Base-by-base conservation (phyloP, 352 stramenopile species). In the Pilasporangium apinafurcum region DNA sequence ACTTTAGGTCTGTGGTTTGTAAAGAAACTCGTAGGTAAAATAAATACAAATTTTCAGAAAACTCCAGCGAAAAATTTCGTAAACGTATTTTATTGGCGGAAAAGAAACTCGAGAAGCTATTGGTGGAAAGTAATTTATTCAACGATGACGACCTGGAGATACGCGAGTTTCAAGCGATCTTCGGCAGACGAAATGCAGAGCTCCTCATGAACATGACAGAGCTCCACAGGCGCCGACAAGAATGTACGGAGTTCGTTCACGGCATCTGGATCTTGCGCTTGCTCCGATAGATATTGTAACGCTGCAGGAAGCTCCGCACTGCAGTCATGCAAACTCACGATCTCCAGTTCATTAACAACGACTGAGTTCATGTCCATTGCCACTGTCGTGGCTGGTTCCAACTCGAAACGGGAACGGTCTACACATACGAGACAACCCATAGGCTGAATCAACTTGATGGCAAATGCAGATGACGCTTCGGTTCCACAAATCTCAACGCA, bases 321-420 rank as follows among this genome's bases (percentile, higher is more conserved):
- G 33, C 60, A 68, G 48, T 81, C 65, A 28, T 57, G 40, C 10
- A 86, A 44, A 8, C 38, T 59, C 32, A 59, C 35, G 17, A 89
- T 4, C 22, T 65, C 53, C 22, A 90, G 62, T 26, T 90, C 78
- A 16, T 73, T 70, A 13, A 90, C 74, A 14, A 87, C 78, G 6
- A 90, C 61, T 2, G 60, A 34, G 32, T 90, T 90, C 67, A 90
- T 76, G 47, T 86, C 62, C 55, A 89, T 65, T 14, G 54, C 37
- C 12, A 86, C 20, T 5, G 47, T 54, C 9, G 45, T 26, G 8
- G 51, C 60, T 8, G 65, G 61, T 1, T 34, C n/a, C 34, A 59
- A 35, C 17, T 77, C 51, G 16, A 78, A 51, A 2, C 62, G 48
- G 5, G 39, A 48, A 17, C 59, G 48, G 18, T 76, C 62, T 12